Evolutionary conservation across 75 land plant genomes (phyloP).

Genomic region (Cryptomeria japonica): DNA sequence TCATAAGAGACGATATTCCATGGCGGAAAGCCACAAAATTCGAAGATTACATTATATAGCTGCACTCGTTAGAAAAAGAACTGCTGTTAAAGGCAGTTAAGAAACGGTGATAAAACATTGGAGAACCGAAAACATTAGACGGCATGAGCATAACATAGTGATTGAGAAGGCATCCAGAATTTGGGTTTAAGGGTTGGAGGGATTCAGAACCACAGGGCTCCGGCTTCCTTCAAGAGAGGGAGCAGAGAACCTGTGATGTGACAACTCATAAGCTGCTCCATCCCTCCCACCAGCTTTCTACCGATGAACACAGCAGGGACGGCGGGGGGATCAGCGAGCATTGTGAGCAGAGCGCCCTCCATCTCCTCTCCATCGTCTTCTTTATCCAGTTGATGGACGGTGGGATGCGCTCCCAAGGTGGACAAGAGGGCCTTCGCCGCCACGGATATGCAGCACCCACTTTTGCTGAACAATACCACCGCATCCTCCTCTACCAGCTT

Average conservation of each 20-base stretch:
- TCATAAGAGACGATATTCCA: no score
- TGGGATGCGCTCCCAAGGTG: conserved; percentile 58
- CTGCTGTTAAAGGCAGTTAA: no score
- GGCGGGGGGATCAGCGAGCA: conserved; percentile 30
- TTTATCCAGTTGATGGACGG: conserved; percentile 71
- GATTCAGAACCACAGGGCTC: conserved; percentile 92
- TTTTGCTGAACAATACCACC: conserved; percentile 60
- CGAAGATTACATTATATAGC: no score
- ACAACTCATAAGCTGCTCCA: conserved; percentile 66
- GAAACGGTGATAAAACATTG: no score
- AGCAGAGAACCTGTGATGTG: conserved; percentile 70
- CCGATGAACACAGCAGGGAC: conserved; percentile 82
- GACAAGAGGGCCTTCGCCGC: conserved; percentile 57
- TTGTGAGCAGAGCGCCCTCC: conserved; percentile 41
- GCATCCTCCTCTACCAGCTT: conserved; percentile 54
- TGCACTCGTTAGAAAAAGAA: no score
- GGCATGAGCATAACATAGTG: no score
- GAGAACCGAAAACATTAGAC: no score
- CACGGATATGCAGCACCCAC: conserved; percentile 69
- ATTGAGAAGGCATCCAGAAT: no score
- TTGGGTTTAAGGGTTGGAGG: no score
- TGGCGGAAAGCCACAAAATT: no score
- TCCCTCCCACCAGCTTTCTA: conserved; percentile 73
- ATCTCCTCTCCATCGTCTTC: conserved; percentile 40
- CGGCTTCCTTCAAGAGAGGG: conserved; percentile 79